Conservation (phyloP, 495 filamentous ascomycete genomes). For the Rostrohypoxylon terebratum region DNA sequence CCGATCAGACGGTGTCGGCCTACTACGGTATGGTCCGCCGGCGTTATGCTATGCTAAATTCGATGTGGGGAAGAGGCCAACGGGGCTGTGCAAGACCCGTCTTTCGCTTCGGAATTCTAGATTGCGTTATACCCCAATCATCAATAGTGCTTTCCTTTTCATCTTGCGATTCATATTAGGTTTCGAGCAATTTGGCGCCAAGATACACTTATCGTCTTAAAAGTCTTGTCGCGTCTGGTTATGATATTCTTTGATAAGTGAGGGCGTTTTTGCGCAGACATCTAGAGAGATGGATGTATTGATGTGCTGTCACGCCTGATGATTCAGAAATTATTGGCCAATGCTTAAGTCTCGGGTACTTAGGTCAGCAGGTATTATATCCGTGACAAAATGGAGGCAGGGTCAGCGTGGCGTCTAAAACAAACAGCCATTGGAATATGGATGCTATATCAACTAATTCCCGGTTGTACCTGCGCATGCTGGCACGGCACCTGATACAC, state of each 20-base stretch:
- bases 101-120: constrained; percentile 22
- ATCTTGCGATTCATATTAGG: constrained; percentile 14
- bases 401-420: background rate
- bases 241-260: background rate
- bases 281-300: background rate
- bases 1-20: constrained; percentile 26
- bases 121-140: background rate
- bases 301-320: background rate
- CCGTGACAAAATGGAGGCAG: background rate
- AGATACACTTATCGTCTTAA: background rate
- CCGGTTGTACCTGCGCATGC: constrained; percentile 8
- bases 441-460: background rate
- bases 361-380: background rate
- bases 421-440: background rate
- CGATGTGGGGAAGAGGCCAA: constrained; percentile 33
- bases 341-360: background rate
- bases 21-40: background rate
- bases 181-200: constrained; percentile 17
- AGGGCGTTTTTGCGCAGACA: background rate
- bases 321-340: background rate
- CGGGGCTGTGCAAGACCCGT: constrained; percentile 35
- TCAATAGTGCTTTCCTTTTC: background rate
- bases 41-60: background rate
- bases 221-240: background rate
- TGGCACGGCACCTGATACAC: background rate